Base-by-base conservation (phyloP, 2,329 filamentous ascomycete genomes). In the Xylaria sp. region DNA sequence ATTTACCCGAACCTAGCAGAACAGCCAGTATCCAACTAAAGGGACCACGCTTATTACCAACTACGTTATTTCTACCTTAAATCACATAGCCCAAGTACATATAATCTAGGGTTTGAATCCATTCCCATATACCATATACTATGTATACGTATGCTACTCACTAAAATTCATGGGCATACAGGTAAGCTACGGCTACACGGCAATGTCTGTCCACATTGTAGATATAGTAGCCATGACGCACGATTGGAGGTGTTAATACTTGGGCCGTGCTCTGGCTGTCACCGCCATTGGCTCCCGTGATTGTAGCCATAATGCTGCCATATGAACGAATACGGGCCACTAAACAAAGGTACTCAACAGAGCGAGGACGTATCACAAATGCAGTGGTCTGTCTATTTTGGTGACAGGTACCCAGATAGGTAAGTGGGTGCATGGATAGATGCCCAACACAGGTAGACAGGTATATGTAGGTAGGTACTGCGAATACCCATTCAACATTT, bases 271-370 rank as follows among this genome's bases (percentile, higher is more conserved):
- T 60, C 48, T n/a, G 30, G 14, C 14, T 14, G n/a, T 36, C 21
- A 1, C 17, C 17, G 6, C 39, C 53, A 62, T 69, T 55, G 48
- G 66, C 36, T 42, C 54, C 17, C 55, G 36, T 58, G 34, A 42
- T 24, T 54, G 54, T 54, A 63, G 32, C 59, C 45, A 55, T 51
- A 48, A 51, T 63, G 58, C 54, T 27, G 63, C 58, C 24, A 53
- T 61, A 68, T 47, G 42, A 24, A 27, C 14, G 27, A 21, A 30
- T 57, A 30, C 36, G 24, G 50, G 50, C 4, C 48, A 12, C 34
- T 12, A 45, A 24, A 54, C 27, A 21, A 21, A 51, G 48, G 19
- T 17, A 30, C 48, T 27, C 48, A 51, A 51, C 21, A 30, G 48
- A 12, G 48, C 9, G 24, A 51, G 7, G 14, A 51, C 21, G 19